phyloP scores from a whole-genome alignment of 2,329 filamentous ascomycete species.

The Trichoderma atrobrunneum region DNA sequence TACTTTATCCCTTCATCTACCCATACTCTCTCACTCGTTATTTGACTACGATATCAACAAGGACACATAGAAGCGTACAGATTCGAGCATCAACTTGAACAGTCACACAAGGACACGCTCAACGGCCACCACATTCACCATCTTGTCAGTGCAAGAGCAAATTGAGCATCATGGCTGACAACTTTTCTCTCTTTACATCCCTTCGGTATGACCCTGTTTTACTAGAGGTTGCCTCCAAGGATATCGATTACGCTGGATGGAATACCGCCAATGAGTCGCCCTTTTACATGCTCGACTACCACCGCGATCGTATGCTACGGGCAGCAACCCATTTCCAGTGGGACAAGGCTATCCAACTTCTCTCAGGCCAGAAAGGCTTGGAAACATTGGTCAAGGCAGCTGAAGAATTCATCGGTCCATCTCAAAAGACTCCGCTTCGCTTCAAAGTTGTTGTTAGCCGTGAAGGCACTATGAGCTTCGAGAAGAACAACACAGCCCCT shows the following conservation, averaged over 20 bases:
- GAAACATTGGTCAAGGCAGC: constrained; percentile 33
- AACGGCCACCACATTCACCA: not conserved
- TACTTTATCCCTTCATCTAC: not conserved
- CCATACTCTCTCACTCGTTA: not conserved
- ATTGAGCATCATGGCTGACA: constrained; percentile 33
- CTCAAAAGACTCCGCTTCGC: constrained; percentile 40
- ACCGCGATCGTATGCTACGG: constrained; percentile 73
- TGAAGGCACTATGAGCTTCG: constrained; percentile 47
- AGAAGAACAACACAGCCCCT: constrained; percentile 36
- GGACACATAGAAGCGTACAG: not conserved
- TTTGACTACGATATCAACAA: not conserved
- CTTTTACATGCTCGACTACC: constrained; percentile 77
- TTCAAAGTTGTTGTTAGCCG: constrained; percentile 54
- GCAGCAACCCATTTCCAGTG: constrained; percentile 58
- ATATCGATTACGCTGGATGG: constrained; percentile 46
- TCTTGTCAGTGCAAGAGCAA: not conserved
- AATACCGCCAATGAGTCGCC: constrained; percentile 55
- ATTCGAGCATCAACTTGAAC: not conserved
- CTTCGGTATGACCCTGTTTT: constrained; percentile 68
- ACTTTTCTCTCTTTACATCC: constrained; percentile 66
- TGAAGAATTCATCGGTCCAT: constrained; percentile 37
- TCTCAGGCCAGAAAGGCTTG: constrained; percentile 49
- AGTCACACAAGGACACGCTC: not conserved
- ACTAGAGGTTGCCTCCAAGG: constrained; percentile 38
- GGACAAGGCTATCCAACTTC: constrained; percentile 42